phyloP scores from a whole-genome alignment of 2,329 filamentous ascomycete genomes.

The Byssoonygena ceratinophila region DNA sequence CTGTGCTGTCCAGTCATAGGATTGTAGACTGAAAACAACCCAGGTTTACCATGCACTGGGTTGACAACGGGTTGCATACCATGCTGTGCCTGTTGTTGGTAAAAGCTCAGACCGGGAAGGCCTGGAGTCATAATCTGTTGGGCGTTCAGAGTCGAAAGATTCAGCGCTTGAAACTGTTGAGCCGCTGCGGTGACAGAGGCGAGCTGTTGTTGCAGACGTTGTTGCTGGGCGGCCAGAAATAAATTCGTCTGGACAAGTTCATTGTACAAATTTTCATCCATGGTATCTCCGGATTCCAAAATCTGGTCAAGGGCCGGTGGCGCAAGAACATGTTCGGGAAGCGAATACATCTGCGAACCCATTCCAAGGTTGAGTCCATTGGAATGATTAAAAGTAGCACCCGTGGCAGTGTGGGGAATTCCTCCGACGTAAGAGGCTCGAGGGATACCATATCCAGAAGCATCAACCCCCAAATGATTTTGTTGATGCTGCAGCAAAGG shows the following conservation, averaged over 20 bases:
- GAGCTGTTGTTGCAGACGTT: constrained; percentile 87
- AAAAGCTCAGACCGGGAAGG: constrained; percentile 45
- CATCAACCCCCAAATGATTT: constrained; percentile 18
- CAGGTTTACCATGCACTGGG: constrained; percentile 57
- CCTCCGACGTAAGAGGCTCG: constrained; percentile 39
- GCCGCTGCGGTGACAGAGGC: constrained; percentile 71
- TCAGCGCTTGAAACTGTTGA: constrained; percentile 71
- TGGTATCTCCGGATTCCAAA: constrained; percentile 57
- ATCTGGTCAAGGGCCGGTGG: constrained; percentile 49
- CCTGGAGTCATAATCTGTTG: constrained; percentile 41
- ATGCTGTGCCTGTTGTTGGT: constrained; percentile 57
- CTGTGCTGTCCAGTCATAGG: constrained; percentile 73
- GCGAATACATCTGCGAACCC: constrained; percentile 56
- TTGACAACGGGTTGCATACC: constrained; percentile 54
- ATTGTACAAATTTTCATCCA: constrained; percentile 78
- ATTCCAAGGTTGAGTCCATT: constrained; percentile 29
- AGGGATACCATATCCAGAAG: constrained; percentile 35
- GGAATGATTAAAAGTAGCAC: constrained; percentile 41
- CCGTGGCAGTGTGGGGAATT: constrained; percentile 51
- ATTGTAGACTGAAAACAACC: constrained; percentile 74
- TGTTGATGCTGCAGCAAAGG: constrained; percentile 46
- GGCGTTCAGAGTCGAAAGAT: constrained; percentile 43
- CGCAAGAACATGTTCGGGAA: constrained; percentile 48
- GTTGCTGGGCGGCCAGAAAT: constrained; percentile 88
- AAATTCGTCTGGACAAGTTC: constrained; percentile 84